phyloP scores from a whole-genome alignment of 129 eudicot species.

The Erigeron canadensis region DNA sequence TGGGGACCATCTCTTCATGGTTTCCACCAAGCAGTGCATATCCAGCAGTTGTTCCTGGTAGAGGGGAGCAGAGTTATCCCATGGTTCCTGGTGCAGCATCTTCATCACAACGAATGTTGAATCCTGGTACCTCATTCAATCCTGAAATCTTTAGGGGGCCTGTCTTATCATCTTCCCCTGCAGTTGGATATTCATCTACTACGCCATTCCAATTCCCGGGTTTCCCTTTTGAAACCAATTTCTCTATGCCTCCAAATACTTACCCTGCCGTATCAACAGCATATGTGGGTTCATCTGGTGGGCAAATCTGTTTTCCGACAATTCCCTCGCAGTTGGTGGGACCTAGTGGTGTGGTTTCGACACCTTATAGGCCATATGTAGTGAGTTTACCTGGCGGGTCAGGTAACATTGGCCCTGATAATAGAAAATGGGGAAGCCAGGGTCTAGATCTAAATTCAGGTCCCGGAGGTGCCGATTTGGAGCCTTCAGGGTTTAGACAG shows the following conservation, averaged over 20 bases:
- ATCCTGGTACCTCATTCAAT: slow-evolving; percentile 23
- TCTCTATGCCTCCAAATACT: slow-evolving; percentile 49
- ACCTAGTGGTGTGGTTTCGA: slow-evolving; percentile 41
- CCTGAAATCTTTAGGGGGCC: slow-evolving; percentile 42
- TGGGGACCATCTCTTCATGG: slow-evolving; percentile 59
- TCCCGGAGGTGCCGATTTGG: slow-evolving; percentile 45
- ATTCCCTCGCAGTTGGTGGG: slow-evolving; percentile 50
- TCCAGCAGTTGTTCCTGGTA: slow-evolving; percentile 46
- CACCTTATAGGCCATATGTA: slow-evolving; percentile 59
- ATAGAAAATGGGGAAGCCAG: slow-evolving; percentile 62
- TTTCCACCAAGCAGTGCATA: slow-evolving; percentile 53
- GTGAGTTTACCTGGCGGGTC: slow-evolving; percentile 55
- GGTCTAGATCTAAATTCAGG: slow-evolving; percentile 86
- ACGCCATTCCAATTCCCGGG: slow-evolving; percentile 59
- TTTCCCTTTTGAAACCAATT: slow-evolving; percentile 69
- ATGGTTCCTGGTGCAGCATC: slow-evolving; percentile 23
- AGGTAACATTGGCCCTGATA: slow-evolving; percentile 43
- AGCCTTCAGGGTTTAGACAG: slow-evolving; percentile 47
- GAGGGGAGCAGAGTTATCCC: slow-evolving; percentile 46
- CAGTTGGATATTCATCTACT: slow-evolving; percentile 34
- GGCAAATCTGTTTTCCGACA: slow-evolving; percentile 52
- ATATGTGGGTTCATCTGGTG: slow-evolving; percentile 52
- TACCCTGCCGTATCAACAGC: slow-evolving; percentile 50
- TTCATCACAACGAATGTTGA: slow-evolving; percentile 26
- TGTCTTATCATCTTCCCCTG: slow-evolving; percentile 37